Evolutionary conservation across 2,329 filamentous ascomycete genomes (phyloP).

Genomic region (Paecilomyces formosus): DNA sequence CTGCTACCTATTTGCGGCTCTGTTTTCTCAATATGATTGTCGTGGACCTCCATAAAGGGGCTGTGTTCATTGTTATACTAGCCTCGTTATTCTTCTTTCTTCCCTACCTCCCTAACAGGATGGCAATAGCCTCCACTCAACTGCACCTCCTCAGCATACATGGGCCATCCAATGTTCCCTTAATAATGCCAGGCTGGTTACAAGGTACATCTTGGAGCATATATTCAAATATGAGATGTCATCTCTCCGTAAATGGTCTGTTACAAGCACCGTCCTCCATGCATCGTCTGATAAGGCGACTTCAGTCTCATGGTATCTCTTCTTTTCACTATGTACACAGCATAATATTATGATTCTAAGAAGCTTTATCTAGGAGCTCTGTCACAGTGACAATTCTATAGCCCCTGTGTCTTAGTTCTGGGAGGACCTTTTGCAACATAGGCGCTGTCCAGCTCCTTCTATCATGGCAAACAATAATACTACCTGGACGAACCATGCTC

Average conservation of each 20-base stretch:
- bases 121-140: background rate
- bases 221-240: background rate
- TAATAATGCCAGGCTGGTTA: too few species aligned
- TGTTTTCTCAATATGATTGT: background rate
- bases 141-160: background rate
- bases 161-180: background rate
- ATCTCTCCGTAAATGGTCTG: background rate
- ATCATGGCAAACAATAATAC: slow-evolving; percentile 82
- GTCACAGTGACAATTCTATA: slow-evolving; percentile 67
- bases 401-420: slow-evolving; percentile 60
- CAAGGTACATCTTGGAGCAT: too few species aligned
- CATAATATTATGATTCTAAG: background rate
- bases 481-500: slow-evolving; percentile 69
- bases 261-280: background rate
- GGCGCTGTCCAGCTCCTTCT: slow-evolving; percentile 72
- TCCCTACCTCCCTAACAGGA: background rate
- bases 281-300: background rate
- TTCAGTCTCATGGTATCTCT: background rate
- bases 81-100: background rate
- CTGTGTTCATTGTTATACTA: background rate
- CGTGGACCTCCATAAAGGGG: background rate
- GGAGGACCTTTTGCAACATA: slow-evolving; percentile 67
- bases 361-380: slow-evolving; percentile 46
- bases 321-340: background rate
- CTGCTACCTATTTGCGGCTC: background rate